These are phyloP conservation scores for Salicornia ramosissima DNA, from an alignment of 148 eudicot genomes.

Conservation along the genomic window DNA sequence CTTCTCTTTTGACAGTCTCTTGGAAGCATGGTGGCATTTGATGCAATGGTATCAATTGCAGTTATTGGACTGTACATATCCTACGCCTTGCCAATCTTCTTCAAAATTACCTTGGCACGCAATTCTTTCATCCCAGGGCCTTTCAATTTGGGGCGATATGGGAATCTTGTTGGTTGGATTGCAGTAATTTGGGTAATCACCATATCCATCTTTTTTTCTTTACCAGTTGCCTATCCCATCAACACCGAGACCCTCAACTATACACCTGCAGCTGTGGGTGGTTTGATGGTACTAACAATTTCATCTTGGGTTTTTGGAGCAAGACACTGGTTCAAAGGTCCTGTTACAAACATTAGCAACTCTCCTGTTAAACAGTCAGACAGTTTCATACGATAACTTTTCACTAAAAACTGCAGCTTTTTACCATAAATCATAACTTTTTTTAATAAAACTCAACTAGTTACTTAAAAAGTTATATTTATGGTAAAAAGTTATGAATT, in stretches of 20 bases:
- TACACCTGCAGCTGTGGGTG: slow-evolving; percentile 94
- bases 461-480: no score
- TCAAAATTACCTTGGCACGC: slow-evolving; percentile 80
- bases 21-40: slow-evolving; percentile 89
- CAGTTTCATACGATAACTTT: no score
- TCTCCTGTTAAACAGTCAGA: no score
- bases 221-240: slow-evolving; percentile 81
- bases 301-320: slow-evolving; percentile 69
- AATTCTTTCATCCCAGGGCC: slow-evolving; percentile 84
- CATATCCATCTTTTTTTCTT: slow-evolving; percentile 72
- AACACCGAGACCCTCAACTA: slow-evolving; percentile 69
- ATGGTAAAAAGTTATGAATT: no score
- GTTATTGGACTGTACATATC: slow-evolving; percentile 90
- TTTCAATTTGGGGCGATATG: slow-evolving; percentile 73
- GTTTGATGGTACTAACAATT: slow-evolving; percentile 50
- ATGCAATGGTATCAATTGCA: slow-evolving; percentile 94
- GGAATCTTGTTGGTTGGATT: slow-evolving; percentile 70
- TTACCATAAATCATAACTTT: no score
- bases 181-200: slow-evolving; percentile 80
- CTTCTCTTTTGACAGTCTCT: slow-evolving; percentile 52
- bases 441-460: no score
- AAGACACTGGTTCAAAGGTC: slow-evolving; percentile 89
- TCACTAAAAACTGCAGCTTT: no score
- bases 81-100: slow-evolving; percentile 83
- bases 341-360: no score